Evolutionary conservation across 768 basidiomycete species (phyloP).

Genomic region (Agaricus bisporus): DNA sequence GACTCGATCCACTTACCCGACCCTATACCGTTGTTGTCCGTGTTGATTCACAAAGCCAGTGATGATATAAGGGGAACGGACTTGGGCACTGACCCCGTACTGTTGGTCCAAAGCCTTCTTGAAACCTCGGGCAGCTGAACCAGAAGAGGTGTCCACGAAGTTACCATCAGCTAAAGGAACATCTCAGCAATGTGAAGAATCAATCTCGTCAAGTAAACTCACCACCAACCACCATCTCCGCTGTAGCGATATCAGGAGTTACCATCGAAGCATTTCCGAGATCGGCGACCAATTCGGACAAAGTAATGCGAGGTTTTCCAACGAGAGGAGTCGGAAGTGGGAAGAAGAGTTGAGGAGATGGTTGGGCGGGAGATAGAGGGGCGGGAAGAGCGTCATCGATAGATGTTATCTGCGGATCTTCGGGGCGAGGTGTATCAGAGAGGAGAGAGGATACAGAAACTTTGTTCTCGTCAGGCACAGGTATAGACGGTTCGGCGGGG

Average conservation of each 20-base stretch:
- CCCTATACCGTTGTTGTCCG: constrained; percentile 70
- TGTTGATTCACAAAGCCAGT: constrained; percentile 81
- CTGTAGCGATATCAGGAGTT: constrained; percentile 45
- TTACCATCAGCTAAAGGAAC: constrained; percentile 53
- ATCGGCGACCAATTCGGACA: constrained; percentile 35
- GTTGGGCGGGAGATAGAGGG: background rate
- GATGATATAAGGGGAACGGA: constrained; percentile 75
- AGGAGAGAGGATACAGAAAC: background rate
- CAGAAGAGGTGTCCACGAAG: constrained; percentile 78
- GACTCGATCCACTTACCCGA: constrained; percentile 49
- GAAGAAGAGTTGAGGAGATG: constrained; percentile 1
- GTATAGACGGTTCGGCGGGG: constrained; percentile 4
- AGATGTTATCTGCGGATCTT: background rate
- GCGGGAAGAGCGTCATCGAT: background rate
- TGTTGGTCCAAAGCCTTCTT: constrained; percentile 71
- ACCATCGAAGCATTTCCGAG: constrained; percentile 29
- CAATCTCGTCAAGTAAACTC: constrained; percentile 20
- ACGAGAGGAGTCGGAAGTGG: constrained; percentile 4
- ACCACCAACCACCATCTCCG: constrained; percentile 57
- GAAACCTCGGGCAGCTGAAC: constrained; percentile 66
- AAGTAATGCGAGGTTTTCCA: constrained; percentile 21
- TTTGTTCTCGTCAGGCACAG: background rate
- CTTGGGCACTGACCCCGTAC: constrained; percentile 57
- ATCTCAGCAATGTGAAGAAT: background rate
- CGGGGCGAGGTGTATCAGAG: constrained; percentile 4